Base-by-base conservation (phyloP, 176 grass and related monocot genomes). In the Lolium perenne region DNA sequence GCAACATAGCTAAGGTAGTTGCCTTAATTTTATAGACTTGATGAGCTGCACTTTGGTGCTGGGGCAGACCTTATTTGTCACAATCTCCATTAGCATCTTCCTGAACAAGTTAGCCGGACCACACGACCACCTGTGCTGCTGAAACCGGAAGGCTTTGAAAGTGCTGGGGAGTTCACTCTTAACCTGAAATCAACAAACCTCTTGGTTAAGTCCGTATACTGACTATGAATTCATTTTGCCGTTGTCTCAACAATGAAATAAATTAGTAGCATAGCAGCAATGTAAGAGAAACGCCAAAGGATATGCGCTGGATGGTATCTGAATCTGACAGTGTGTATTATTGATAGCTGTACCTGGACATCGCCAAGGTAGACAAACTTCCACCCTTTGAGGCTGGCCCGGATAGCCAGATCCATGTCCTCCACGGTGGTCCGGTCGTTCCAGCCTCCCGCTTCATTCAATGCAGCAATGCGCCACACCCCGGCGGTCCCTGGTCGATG, bases 161-260 rank as follows among this genome's bases (percentile, higher is more conserved):
- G 94, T 97, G 62, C 94, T 97, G 76, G 94, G 94, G 9, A 97
- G 74, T 32, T 97, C 94, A 84, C 89, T 97, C 88, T 97, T 94
- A 54, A 97, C 94, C 94, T 97, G 86, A 50, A 65, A 82, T 77
- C 14, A 8, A 14, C 22, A 23, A 8, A 74, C 4, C 61, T 53
- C 20, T 72, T 40, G 21, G 77, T 53, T 78, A 77, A 9, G 13
- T 43, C 46, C 32, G 55, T 45, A 3, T n/a, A n/a, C 38, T 77
- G n/a, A 69, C 54, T 32, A 38, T 64, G 41, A 85, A 9, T 50
- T 22, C 6, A 13, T 76, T 80, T 61, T 49, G 43, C 20, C 58
- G 12, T 41, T 80, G 48, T 66, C 58, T 49, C 38, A 23, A 18
- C 38, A 75, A 38, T 67, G 13, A 40, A 9, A 68, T 8, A 18